Base-by-base conservation (phyloP, 148 eudicot genomes). In the Chenopodium formosanum region DNA sequence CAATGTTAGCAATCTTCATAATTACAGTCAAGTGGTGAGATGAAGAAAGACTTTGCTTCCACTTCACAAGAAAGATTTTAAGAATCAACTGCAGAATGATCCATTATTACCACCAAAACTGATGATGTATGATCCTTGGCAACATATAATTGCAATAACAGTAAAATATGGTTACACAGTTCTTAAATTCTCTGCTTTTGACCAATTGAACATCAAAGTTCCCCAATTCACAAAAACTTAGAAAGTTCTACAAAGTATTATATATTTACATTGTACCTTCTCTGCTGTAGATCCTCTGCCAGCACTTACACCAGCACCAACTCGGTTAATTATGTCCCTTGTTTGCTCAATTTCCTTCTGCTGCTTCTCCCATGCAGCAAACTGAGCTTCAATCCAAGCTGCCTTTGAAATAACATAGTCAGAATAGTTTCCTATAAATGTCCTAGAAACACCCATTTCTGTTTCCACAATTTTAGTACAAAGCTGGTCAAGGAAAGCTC, bases 391-490 rank as follows among this genome's bases (percentile, higher is more conserved):
- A 83, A 94, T 83, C 99, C 98, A 96, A 77, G 94, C 76, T 60
- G 97, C 99, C 88, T 92, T 94, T 27, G 93, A 85, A 77, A 92
- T 79, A 23, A 96, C 71, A 85, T 88, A 96, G 71, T 94, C 90
- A 14, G 99, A 91, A 87, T 96, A 96, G 83, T 96, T 96, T 77
- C 99, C 99, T 27, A 70, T 76, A 58, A 83, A 96, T 76, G 98
- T 94, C 84, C 93, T 94, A 12, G 99, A 88, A 16, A 96, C 94
- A 80, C 98, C 98, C 97, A 96, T 94, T 75, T 96, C 99, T 19
- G 99, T 96, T 85, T 96, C 98, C 81, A 96, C 99, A 78, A 96
- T 94, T 89, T 96, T 96, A 48, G 95, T 94, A 82, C 99, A 96
- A 63, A 96, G 91, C 87, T 92, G 97, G 84, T 96, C 99, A 82